A percentile compares a stretch with the other conserved stretches of the same genome.
phyloP scores from a whole-genome alignment of 495 filamentous ascomycete species.

The Podospora appendiculata region DNA sequence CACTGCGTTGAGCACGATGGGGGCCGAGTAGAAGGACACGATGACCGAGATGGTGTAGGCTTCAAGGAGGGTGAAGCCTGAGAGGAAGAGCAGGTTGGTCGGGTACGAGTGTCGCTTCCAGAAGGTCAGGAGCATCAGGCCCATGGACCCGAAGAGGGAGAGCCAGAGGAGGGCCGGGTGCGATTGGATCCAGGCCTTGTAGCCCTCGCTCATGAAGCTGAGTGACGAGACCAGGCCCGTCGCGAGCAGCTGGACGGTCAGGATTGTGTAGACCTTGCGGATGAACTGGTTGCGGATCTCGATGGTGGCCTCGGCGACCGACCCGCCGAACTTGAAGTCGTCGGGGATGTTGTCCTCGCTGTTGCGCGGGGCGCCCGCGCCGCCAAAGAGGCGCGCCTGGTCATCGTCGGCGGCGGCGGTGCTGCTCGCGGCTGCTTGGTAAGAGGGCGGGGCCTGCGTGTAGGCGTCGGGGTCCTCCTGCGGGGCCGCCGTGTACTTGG shows the following conservation, averaged over 20 bases:
- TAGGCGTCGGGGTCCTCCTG: constrained; percentile 69
- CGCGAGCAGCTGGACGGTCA: constrained; percentile 76
- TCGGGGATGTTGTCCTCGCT: constrained; percentile 88
- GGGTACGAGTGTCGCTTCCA: constrained; percentile 99
- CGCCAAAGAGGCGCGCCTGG: constrained; percentile 31
- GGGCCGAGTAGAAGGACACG: constrained; percentile 74
- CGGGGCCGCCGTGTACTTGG: constrained; percentile 62
- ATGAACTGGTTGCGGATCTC: constrained; percentile 97
- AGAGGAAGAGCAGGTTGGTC: constrained; percentile 85
- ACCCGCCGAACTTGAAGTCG: constrained; percentile 97
- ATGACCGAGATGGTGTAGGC: constrained; percentile 91
- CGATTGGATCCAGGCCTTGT: constrained; percentile 80
- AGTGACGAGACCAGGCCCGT: constrained; percentile 75
- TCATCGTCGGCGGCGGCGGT: constrained; percentile 32
- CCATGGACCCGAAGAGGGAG: constrained; percentile 72
- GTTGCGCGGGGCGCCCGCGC: constrained; percentile 52
- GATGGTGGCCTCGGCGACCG: constrained; percentile 84
- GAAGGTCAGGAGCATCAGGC: constrained; percentile 79
- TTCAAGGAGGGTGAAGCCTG: constrained; percentile 84
- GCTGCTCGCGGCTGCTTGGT: constrained; percentile 34
- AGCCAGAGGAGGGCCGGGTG: constrained; percentile 80
- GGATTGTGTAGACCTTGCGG: constrained; percentile 60
- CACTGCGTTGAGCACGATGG: constrained; percentile 83
- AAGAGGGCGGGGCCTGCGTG: constrained; percentile 79
- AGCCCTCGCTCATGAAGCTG: constrained; percentile 72